Evolutionary conservation across 2,329 filamentous ascomycete species (phyloP).

Genomic region (Fusarium sp.): DNA sequence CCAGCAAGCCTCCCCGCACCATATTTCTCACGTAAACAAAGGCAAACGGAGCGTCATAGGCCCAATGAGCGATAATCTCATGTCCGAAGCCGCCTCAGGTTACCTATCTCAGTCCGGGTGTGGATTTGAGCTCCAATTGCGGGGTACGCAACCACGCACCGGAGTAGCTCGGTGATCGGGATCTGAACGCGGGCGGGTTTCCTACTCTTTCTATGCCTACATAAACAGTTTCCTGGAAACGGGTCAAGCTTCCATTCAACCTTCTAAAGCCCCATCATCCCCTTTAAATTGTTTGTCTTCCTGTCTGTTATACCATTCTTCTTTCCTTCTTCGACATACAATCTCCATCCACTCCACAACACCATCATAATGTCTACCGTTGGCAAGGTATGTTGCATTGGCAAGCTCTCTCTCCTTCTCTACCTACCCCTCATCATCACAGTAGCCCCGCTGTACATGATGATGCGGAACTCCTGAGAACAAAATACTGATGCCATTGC

Average conservation of each 20-base stretch:
- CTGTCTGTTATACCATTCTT: conserved; percentile 24
- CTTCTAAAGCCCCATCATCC: conserved; percentile 27
- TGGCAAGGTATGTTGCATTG: conserved; percentile 60
- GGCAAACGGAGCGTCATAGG: conserved; percentile 7
- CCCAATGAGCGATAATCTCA: conserved; percentile 33
- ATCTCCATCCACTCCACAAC: conserved; percentile 24
- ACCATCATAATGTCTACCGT: conserved; percentile 60
- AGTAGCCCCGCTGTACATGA: conserved; percentile 40
- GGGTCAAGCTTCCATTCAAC: conserved; percentile 9
- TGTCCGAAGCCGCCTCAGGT: conserved; percentile 33
- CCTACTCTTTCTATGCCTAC: conserved; percentile 38
- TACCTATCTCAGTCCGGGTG: conserved; percentile 43
- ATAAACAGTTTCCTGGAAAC: conserved; percentile 38
- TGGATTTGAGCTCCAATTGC: conserved; percentile 47
- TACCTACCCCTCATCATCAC: conserved; percentile 32
- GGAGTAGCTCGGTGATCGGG: conserved; percentile 49
- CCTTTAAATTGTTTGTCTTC: conserved; percentile 25
- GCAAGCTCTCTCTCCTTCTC: conserved; percentile 2
- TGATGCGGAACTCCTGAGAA: conserved; percentile 17
- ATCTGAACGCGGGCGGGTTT: conserved; percentile 40
- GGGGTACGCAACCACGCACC: conserved; percentile 41
- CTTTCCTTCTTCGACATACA: conserved; percentile 26
- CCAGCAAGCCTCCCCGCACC: conserved; percentile 29
- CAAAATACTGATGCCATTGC: conserved; percentile 35
- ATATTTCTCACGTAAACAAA: conserved; percentile 27